These are phyloP conservation scores for Naumovozyma dairenensis DNA, from an alignment of 805 yeast genomes.

Conservation along the genomic window DNA sequence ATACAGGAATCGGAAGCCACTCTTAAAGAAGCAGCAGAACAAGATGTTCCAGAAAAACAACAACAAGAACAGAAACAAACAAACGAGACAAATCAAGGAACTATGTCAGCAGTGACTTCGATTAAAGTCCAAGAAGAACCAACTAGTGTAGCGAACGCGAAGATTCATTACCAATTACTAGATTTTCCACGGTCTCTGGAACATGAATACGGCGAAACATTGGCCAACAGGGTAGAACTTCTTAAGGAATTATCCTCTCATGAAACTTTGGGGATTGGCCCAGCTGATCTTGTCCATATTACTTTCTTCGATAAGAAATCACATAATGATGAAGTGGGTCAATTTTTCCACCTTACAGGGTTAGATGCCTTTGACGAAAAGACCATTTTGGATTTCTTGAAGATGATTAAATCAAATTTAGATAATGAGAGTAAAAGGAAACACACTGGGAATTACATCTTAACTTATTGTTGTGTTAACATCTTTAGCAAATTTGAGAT, in stretches of 20 bases:
- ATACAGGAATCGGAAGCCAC: too few species aligned
- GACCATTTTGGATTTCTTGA: constrained; percentile 40
- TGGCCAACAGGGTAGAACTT: constrained; percentile 19
- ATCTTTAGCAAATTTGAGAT: constrained; percentile 65
- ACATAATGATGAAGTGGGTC: constrained; percentile 38
- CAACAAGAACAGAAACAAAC: too few species aligned
- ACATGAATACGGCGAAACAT: constrained; percentile 24
- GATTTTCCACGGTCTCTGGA: constrained; percentile 25
- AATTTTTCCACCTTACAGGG: constrained; percentile 41
- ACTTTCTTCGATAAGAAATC: constrained; percentile 35
- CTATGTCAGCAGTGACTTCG: neutral
- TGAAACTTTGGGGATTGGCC: constrained; percentile 45
- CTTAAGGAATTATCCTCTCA: constrained; percentile 10
- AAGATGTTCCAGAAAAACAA: too few species aligned
- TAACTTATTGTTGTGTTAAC: constrained; percentile 61
- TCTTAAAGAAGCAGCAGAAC: too few species aligned
- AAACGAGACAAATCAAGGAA: neutral
- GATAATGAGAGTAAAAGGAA: constrained; percentile 6
- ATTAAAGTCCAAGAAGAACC: neutral
- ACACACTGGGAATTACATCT: neutral
- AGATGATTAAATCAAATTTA: constrained; percentile 28
- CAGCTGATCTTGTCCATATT: constrained; percentile 54
- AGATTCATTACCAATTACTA: constrained; percentile 3
- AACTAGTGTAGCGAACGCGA: too few species aligned
- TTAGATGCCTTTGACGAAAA: constrained; percentile 36